Evolutionary conservation across 2,329 filamentous ascomycete genomes (phyloP), one percentile per base, ranked within the genome.

Genomic region (Curvularia sp.): DNA sequence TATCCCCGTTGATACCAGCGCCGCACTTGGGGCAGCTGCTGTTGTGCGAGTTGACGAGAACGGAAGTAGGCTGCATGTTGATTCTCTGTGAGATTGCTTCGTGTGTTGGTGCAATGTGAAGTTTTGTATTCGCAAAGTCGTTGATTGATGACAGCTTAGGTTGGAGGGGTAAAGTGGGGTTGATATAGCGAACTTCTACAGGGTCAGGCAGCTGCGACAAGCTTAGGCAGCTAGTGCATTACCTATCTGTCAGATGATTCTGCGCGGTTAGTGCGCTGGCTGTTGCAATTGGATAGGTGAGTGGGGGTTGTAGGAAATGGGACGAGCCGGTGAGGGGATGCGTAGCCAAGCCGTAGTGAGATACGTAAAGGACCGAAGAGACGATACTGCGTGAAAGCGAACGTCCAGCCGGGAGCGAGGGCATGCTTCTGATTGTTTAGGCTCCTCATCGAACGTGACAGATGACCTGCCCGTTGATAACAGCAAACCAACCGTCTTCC

Each of bases 401-500:
- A 21, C 9, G n/a, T 18, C 43, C 27, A 19, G 27, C 18, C 32
- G 28, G 45, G 32, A 27, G 45, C 21, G 3, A 27, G 18, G 23
- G 9, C 19, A 34, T 1, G 30, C 15, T 49, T 47, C 28, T 38
- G 36, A 50, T 58, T 49, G 34, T 39, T 25, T 36, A 46, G 23
- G 21, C 8, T 27, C 2, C 25, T 56, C 61, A 65, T 49, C 60
- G 61, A 36, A 74, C 68, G 55, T 70, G 72, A 55, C 72, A 74
- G 34, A 77, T 73, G 19, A 81, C 65, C 63, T 82, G 76, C 2
- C 79, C 80, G 66, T 81, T 75, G 65, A 80, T 72, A 18, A 77
- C 71, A 1, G 73, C 74, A 57, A 78, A 78, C 70, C 73, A 78
- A 3, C 75, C 80, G 57, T 81, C 79, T 28, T 80, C 78, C 19